phyloP scores from a whole-genome alignment of 306 rosid genomes.

The Inga oerstediana region DNA sequence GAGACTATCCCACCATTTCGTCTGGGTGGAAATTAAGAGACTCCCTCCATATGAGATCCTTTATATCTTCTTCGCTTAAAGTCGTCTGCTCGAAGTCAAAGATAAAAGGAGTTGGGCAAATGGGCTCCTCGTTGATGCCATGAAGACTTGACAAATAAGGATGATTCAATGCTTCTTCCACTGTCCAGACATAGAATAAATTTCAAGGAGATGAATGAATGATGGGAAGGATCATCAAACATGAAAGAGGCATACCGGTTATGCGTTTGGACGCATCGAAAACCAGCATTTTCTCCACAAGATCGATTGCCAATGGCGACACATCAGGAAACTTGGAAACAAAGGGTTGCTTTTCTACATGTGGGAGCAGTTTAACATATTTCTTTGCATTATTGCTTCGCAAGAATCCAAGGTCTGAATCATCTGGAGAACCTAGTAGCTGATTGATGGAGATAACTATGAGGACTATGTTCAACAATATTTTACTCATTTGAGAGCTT shows the following conservation, averaged over 20 bases:
- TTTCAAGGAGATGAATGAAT: slow-evolving; percentile 16
- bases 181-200: slow-evolving; percentile 45
- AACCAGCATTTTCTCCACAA: slow-evolving; percentile 87
- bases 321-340: slow-evolving; percentile 60
- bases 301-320: slow-evolving; percentile 81
- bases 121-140: slow-evolving; percentile 96
- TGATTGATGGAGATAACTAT: slow-evolving; percentile 38
- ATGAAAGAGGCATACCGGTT: slow-evolving; percentile 58
- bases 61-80: slow-evolving; percentile 87
- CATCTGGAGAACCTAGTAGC: slow-evolving; percentile 90
- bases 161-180: slow-evolving; percentile 90
- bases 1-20: slow-evolving; percentile 32
- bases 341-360: slow-evolving; percentile 72
- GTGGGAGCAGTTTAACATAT: slow-evolving; percentile 88
- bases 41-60: slow-evolving; percentile 91
- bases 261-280: slow-evolving; percentile 92
- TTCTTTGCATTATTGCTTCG: slow-evolving; percentile 93
- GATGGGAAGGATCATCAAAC: background rate
- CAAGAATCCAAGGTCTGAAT: slow-evolving; percentile 87
- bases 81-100: slow-evolving; percentile 83
- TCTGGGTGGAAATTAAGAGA: slow-evolving; percentile 58
- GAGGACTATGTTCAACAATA: slow-evolving; percentile 27
- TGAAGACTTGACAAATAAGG: slow-evolving; percentile 88
- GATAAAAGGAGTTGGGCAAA: slow-evolving; percentile 73
- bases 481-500: background rate